Base-by-base conservation (phyloP, 805 yeast species). In the Teunomyces barrocoloradensis region DNA sequence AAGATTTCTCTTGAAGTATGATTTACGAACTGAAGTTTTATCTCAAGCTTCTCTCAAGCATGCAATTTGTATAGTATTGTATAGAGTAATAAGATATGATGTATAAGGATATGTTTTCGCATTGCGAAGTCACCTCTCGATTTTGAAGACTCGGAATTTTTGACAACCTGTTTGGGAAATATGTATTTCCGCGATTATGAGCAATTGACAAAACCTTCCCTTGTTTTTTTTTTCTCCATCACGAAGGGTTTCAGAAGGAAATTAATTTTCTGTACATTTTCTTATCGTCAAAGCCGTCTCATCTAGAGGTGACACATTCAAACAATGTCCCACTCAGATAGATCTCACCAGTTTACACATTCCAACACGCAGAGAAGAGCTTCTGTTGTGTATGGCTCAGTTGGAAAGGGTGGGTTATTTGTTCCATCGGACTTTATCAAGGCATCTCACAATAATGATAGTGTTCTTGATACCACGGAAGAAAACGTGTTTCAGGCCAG, bases 361-460 rank as follows among this genome's bases (percentile, higher is more conserved):
- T 70, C 82, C 5, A 77, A 72, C 34, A 63, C 75, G 2, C 68
- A 75, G 49, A 65, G 83, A 49, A 63, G 83, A 47, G 81, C 79
- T 4, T 78, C 83, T 1, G 68, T 77, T 1, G 76, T 78, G 0
- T 77, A 67, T 44, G 83, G 82, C 1, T 76, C 81, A 0, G 60
- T 73, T 3, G 81, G 82, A 3, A 70, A 81, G 51, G 74, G 77
- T 3, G 82, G 82, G 0, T 61, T 79, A 3, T 79, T 65, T 47
- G 59, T 77, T n/a, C 83, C 83, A 0, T 67, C 69, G 29, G 84
- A 79, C 59, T 79, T 79, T 55, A 60, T 57, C 45, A 46, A 42
- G 5, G n/a, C 52, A 17, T 32, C 30, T 32, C 46, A 44, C 12
- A 44, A 29, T 5, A 51, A 47, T 23, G 13, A 23, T 21, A 23